Evolutionary conservation across 1,284 basidiomycete species (phyloP).

Genomic region (Cronartium ribicola): DNA sequence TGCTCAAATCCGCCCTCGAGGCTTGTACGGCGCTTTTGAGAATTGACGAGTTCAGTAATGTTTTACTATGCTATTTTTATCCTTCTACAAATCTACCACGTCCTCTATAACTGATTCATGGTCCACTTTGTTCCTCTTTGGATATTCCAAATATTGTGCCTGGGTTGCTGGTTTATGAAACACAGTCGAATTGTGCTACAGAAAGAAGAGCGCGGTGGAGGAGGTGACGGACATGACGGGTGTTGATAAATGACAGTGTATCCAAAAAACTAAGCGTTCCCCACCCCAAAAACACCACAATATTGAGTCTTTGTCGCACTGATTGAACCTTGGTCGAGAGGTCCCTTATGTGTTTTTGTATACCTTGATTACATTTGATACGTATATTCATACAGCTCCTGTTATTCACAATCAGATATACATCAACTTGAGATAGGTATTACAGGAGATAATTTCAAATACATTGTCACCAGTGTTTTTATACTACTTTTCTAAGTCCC

Average conservation of each 20-base stretch:
- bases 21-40: conserved; percentile 90
- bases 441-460: no score
- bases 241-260: conserved; percentile 6
- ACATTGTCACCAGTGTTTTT: no score
- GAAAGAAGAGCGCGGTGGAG: conserved; percentile 40
- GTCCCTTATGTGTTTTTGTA: no score
- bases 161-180: conserved; percentile 8
- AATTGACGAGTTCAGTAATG: conserved; percentile 70
- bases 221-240: conserved; percentile 38
- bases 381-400: no score
- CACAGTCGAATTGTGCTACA: conserved; percentile 39
- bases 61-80: conserved; percentile 29
- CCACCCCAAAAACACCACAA: no score
- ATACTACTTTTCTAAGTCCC: no score
- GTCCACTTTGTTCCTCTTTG: background rate
- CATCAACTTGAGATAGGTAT: no score
- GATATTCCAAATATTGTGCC: background rate
- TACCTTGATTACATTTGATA: no score
- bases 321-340: no score
- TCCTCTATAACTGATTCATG: background rate
- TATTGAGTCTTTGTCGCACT: no score
- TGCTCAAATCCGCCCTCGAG: conserved; percentile 92
- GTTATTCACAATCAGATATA: no score
- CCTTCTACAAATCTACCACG: background rate
- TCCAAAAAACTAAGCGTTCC: no score